These are phyloP conservation scores for Zygosaccharomyces kombuchaensis DNA, from an alignment of 805 yeast species.

Conservation along the genomic window DNA sequence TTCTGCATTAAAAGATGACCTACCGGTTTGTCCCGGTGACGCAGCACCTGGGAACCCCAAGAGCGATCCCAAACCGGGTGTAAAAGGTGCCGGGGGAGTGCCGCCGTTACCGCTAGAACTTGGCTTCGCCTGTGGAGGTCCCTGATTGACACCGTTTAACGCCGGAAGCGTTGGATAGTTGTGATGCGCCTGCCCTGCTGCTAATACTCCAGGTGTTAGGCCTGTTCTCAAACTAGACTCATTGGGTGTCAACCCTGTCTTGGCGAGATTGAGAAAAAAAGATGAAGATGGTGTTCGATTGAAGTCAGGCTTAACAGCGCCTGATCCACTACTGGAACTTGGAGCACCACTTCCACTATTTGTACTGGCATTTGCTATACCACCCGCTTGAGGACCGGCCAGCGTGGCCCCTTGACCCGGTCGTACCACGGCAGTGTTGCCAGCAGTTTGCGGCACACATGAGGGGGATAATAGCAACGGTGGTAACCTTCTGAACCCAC, in stretches of 20 bases:
- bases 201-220: constrained; percentile 56
- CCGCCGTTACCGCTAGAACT: neutral
- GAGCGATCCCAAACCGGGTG: constrained; percentile 13
- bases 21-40: constrained; percentile 2
- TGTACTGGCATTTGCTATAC: neutral
- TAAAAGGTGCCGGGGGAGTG: constrained; percentile 8
- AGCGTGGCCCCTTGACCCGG: neutral
- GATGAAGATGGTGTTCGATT: constrained; percentile 21
- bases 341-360: neutral
- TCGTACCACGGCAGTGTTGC: neutral
- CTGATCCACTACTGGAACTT: neutral
- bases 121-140: constrained; percentile 3
- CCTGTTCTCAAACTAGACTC: constrained; percentile 72
- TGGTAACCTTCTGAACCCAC: constrained; percentile 52
- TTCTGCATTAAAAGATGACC: constrained; percentile 1
- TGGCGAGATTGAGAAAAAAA: constrained; percentile 27
- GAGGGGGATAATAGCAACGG: constrained; percentile 31
- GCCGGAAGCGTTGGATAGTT: constrained; percentile 21
- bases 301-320: neutral
- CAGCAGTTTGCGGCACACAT: constrained; percentile 8
- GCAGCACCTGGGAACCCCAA: constrained; percentile 6
- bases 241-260: constrained; percentile 69
- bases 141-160: constrained; percentile 6
- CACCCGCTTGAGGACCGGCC: neutral
- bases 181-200: constrained; percentile 11